Percentiles rank a stretch among this genome's conserved stretches.
Evolutionary conservation across 202 grass and related monocot species (phyloP).

Genomic region (Musa balbisiana): DNA sequence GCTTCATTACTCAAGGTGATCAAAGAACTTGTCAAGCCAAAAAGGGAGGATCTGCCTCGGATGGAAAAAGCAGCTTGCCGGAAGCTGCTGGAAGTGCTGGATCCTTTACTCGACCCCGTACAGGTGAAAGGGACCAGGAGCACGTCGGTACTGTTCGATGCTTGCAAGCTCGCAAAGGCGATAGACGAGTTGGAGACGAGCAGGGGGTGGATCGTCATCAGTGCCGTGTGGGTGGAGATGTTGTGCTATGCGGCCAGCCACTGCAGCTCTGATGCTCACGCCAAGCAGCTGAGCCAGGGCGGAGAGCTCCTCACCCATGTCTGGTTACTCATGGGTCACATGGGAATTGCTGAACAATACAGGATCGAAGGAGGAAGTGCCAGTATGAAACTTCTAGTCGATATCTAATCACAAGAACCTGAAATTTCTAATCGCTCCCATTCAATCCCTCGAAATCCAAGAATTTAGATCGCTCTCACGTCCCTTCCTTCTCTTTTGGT

Average conservation of each 20-base stretch:
- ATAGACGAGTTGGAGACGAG: neutral
- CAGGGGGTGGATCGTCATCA: neutral
- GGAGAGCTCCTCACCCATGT: conserved; percentile 32
- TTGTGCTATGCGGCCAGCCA: conserved; percentile 21
- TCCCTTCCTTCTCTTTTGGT: too few relatives aligned
- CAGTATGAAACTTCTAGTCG: neutral
- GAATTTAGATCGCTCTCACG: too few relatives aligned
- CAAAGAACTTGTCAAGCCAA: too few relatives aligned
- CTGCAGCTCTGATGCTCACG: conserved; percentile 9
- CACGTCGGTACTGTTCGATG: conserved; percentile 27
- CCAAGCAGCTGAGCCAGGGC: conserved; percentile 27
- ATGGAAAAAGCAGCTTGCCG: neutral
- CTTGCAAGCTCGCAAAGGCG: conserved; percentile 1
- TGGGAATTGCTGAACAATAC: conserved; percentile 29
- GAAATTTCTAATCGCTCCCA: too few relatives aligned
- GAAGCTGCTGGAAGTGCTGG: conserved; percentile 4
- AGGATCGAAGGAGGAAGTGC: conserved; percentile 24
- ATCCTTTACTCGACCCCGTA: neutral
- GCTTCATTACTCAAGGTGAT: too few relatives aligned
- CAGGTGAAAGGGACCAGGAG: conserved; percentile 31
- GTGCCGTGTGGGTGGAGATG: conserved; percentile 26
- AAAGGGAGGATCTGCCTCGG: neutral
- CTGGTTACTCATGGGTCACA: conserved; percentile 28
- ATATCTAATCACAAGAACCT: neutral
- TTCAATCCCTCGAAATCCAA: too few relatives aligned